Evolutionary conservation across 164 flowering plant species (phyloP).

Genomic region (Vitis amurensis): DNA sequence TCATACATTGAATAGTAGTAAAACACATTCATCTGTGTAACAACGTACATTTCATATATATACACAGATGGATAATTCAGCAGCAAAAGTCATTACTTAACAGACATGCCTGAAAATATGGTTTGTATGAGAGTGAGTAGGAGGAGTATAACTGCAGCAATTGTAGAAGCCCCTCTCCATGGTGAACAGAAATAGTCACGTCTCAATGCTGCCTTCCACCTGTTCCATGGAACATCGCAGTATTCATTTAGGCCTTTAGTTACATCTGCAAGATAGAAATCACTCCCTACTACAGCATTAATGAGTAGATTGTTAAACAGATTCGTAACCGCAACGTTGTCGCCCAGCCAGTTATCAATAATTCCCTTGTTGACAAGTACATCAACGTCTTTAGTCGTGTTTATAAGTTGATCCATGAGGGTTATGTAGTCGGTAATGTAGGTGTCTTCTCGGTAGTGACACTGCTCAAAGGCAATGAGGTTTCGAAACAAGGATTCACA

Average conservation of each 20-base stretch:
- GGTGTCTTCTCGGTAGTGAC: constrained; percentile 3
- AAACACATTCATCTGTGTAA: too few species aligned
- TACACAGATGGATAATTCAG: too few species aligned
- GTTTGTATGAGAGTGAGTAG: constrained; percentile 22
- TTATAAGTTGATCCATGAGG: constrained; percentile 15
- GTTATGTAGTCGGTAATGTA: constrained; percentile 10
- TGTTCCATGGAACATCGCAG: constrained; percentile 13
- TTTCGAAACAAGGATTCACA: constrained; percentile 7
- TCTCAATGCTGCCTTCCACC: constrained; percentile 18
- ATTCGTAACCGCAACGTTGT: neutral
- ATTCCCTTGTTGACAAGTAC: constrained; percentile 11
- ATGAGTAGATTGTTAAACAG: constrained; percentile 8
- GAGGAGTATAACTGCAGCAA: constrained; percentile 18
- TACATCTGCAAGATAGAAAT: constrained; percentile 6
- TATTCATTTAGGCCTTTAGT: constrained; percentile 8
- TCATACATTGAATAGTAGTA: too few species aligned
- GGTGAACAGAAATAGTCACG: constrained; percentile 25
- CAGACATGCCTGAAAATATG: neutral
- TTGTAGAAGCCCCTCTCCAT: constrained; percentile 18
- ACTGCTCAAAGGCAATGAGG: constrained; percentile 28
- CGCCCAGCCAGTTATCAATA: constrained; percentile 1
- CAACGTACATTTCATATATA: too few species aligned
- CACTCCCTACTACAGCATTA: neutral
- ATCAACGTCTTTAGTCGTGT: constrained; percentile 16
- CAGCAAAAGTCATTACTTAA: too few species aligned